Evolutionary conservation across 1,139 yeast genomes (phyloP).

Genomic region (Hyphopichia burtonii): DNA sequence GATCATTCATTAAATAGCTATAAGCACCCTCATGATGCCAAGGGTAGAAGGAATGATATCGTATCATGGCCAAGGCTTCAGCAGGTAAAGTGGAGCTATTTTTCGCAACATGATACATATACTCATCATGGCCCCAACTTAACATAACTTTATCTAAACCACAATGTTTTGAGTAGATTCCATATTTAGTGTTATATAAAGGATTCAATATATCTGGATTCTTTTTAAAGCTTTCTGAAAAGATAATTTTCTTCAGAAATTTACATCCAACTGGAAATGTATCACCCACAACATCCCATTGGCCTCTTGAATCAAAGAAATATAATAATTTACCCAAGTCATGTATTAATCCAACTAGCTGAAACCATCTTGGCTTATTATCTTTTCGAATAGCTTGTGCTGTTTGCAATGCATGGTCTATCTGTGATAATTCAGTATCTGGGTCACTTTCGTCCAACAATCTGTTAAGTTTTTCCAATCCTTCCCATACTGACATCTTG

Average conservation of each 20-base stretch:
- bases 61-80: conserved; percentile 70
- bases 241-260: conserved; percentile 59
- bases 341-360: conserved; percentile 68
- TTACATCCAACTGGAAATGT: conserved; percentile 76
- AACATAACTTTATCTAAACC: conserved; percentile 71
- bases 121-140: conserved; percentile 81
- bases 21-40: conserved; percentile 76
- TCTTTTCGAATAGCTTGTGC: conserved; percentile 73
- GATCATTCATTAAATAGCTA: conserved; percentile 61
- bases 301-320: conserved; percentile 70
- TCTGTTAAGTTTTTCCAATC: conserved; percentile 59
- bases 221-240: conserved; percentile 55
- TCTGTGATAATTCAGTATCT: conserved; percentile 71
- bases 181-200: conserved; percentile 63
- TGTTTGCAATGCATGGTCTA: conserved; percentile 74
- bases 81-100: conserved; percentile 61
- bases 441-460: conserved; percentile 73
- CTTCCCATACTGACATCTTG: conserved; percentile 72
- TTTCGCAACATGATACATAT: conserved; percentile 72
- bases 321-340: conserved; percentile 69
- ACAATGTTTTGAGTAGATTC: conserved; percentile 63
- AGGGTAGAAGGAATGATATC: conserved; percentile 75
- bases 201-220: conserved; percentile 68
- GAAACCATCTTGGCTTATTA: conserved; percentile 74
- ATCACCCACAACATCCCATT: conserved; percentile 84